Evolutionary conservation across 2,329 filamentous ascomycete species (phyloP).

Genomic region (Claviceps fusiformis): DNA sequence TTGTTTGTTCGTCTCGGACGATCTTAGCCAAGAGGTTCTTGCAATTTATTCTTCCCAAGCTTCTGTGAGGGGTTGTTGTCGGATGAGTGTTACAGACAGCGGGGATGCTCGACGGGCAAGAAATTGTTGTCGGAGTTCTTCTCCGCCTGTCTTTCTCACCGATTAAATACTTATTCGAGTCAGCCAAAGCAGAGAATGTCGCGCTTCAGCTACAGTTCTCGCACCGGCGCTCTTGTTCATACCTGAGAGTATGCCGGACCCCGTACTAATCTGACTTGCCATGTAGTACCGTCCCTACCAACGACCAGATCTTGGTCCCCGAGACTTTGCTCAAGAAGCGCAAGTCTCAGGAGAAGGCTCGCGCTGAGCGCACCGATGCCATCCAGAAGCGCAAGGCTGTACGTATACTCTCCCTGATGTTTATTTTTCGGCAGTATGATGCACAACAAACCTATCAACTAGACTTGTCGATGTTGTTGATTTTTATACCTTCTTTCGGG

Average conservation of each 20-base stretch:
- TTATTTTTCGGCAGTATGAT: constrained; percentile 50
- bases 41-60: constrained; percentile 25
- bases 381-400: constrained; percentile 85
- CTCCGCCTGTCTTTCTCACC: constrained; percentile 39
- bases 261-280: constrained; percentile 61
- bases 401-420: constrained; percentile 33
- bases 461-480: constrained; percentile 97
- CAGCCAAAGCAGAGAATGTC: constrained; percentile 81
- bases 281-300: constrained; percentile 73
- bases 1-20: constrained; percentile 15
- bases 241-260: constrained; percentile 48
- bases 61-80: constrained; percentile 55
- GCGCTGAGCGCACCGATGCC: constrained; percentile 72
- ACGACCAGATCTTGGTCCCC: constrained; percentile 92
- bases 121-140: constrained; percentile 1
- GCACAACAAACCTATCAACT: constrained; percentile 82
- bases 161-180: constrained; percentile 76
- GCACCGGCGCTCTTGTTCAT: constrained; percentile 63
- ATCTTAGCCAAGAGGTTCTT: constrained; percentile 7
- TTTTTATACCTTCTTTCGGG: constrained; percentile 96
- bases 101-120: not conserved
- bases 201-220: constrained; percentile 86
- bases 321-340: constrained; percentile 99
- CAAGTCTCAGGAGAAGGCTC: constrained; percentile 99
- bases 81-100: constrained; percentile 42